Evolutionary conservation across 2,329 filamentous ascomycete species (phyloP).

Genomic region (Diaporthe citriasiana): DNA sequence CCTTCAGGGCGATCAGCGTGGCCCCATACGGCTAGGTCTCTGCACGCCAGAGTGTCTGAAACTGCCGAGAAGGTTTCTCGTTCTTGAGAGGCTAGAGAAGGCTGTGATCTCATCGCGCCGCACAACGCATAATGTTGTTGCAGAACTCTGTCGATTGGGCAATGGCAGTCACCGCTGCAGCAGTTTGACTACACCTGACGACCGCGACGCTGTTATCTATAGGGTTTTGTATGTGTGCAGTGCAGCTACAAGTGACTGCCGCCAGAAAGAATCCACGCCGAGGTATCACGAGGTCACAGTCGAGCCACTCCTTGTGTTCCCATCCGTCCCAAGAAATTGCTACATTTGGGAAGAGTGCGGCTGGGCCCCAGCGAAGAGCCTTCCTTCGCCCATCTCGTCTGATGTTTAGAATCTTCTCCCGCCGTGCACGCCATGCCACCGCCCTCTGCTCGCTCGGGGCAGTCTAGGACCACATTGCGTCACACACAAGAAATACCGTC

Average conservation of each 20-base stretch:
- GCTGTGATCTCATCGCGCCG: constrained; percentile 19
- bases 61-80: constrained; percentile 26
- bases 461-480: constrained; percentile 24
- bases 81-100: background rate
- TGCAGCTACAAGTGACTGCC: background rate
- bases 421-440: background rate
- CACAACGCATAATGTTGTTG: constrained; percentile 2
- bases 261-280: background rate
- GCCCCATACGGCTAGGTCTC: constrained; percentile 4
- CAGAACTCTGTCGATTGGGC: constrained; percentile 9
- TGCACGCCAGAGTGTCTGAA: constrained; percentile 22
- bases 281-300: constrained; percentile 20
- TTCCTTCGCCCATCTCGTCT: constrained; percentile 12
- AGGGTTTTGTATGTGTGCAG: background rate
- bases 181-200: background rate
- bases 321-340: background rate
- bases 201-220: background rate
- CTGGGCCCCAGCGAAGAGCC: constrained; percentile 16
- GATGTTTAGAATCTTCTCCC: constrained; percentile 8
- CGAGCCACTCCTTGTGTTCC: background rate
- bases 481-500: constrained; percentile 14
- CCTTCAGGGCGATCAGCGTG: constrained; percentile 13
- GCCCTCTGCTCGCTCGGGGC: constrained; percentile 2
- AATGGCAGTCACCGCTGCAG: background rate
- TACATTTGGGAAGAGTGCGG: background rate